A percentile compares a stretch with the other conserved stretches of the same genome.
These are phyloP conservation scores for Durusdinium trenchii DNA, from an alignment of 73 alveolate genomes.

Conservation along the genomic window DNA sequence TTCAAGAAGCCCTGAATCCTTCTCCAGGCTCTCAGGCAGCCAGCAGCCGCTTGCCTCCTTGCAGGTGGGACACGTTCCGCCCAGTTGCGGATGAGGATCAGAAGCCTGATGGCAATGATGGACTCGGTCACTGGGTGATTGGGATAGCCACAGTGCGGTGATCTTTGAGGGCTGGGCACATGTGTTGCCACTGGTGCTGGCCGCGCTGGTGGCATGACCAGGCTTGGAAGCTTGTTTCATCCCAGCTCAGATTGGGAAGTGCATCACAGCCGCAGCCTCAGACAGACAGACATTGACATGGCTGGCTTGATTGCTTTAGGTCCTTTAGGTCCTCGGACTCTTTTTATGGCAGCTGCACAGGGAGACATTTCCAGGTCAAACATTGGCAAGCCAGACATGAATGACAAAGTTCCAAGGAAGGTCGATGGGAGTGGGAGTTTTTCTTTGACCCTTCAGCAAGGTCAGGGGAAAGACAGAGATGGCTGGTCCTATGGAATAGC, in stretches of 20 bases:
- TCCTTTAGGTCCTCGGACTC: neutral
- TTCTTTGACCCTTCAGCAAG: neutral
- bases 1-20: neutral
- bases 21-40: neutral
- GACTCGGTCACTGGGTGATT: too few relatives aligned
- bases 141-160: too few relatives aligned
- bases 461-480: neutral
- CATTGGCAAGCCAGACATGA: too few relatives aligned
- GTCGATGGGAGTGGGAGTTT: too few relatives aligned
- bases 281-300: neutral
- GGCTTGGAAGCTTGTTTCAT: constrained; percentile 13
- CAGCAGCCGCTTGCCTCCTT: neutral
- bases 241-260: constrained; percentile 16
- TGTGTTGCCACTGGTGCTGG: neutral
- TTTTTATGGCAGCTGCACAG: neutral
- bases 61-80: too few relatives aligned
- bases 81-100: too few relatives aligned
- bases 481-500: constrained; percentile 44
- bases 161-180: neutral
- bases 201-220: neutral
- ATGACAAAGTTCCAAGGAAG: too few relatives aligned
- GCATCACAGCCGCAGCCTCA: neutral
- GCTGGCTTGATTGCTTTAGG: neutral
- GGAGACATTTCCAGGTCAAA: too few relatives aligned
- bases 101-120: too few relatives aligned